phyloP scores from a whole-genome alignment of 2,329 filamentous ascomycete genomes.

The Sarocladium brachiariae region DNA sequence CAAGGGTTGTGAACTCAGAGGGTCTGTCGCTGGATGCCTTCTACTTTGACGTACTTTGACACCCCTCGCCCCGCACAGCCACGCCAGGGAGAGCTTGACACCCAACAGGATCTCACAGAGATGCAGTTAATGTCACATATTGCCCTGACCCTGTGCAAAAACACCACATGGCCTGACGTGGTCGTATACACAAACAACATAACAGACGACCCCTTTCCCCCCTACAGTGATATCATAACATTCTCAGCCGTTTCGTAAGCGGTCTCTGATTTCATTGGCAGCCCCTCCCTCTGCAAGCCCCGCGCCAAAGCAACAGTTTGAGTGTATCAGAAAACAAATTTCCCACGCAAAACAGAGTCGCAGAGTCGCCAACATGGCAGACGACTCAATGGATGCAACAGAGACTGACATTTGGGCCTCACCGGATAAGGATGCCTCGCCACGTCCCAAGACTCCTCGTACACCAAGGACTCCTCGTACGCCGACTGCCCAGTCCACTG shows the following conservation, averaged over 20 bases:
- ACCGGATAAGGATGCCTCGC: conserved; percentile 27
- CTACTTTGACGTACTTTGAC: too few relatives aligned
- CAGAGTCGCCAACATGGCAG: conserved; percentile 31
- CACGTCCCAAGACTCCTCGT: conserved; percentile 40
- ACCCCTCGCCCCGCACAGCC: not conserved
- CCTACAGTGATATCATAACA: not conserved
- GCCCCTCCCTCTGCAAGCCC: conserved; percentile 2
- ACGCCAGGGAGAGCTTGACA: not conserved
- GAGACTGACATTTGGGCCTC: conserved; percentile 44
- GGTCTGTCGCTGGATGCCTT: too few relatives aligned
- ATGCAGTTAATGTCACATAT: not conserved
- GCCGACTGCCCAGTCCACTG: conserved; percentile 25
- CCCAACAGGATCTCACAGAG: not conserved
- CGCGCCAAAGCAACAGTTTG: conserved; percentile 12
- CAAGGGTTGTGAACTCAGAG: not conserved
- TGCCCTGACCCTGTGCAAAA: not conserved
- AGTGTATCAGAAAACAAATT: not conserved
- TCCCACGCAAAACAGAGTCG: too few relatives aligned
- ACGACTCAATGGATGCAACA: conserved; percentile 34
- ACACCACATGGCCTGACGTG: not conserved
- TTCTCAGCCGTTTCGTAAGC: not conserved
- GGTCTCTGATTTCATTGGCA: not conserved
- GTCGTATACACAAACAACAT: conserved; percentile 6
- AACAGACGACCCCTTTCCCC: conserved; percentile 10
- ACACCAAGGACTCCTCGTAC: conserved; percentile 38